phyloP scores from a whole-genome alignment of 2,329 filamentous ascomycete species.

The Ascomycota sp. region DNA sequence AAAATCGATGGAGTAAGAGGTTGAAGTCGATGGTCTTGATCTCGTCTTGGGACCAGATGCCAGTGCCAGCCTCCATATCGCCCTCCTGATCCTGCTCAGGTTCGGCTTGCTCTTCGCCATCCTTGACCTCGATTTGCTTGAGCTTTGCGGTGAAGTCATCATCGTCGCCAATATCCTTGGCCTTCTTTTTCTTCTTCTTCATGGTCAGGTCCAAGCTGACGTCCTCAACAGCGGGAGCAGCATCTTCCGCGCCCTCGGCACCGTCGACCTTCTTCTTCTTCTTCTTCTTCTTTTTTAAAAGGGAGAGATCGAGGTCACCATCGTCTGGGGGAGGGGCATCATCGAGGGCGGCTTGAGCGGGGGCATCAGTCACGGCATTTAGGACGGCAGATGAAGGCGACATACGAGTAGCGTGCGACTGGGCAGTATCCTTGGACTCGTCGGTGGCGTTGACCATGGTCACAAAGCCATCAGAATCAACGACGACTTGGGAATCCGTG shows the following conservation, averaged over 20 bases:
- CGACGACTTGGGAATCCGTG: constrained; percentile 68
- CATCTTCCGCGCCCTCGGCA: constrained; percentile 24
- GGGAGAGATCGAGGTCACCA: constrained; percentile 32
- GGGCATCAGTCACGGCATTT: constrained; percentile 30
- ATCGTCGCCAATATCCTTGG: constrained; percentile 40
- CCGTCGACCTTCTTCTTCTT: constrained; percentile 18
- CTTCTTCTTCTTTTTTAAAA: constrained; percentile 78
- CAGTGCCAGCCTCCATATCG: constrained; percentile 72
- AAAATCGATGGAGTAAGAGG: constrained; percentile 78
- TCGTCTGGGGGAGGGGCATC: constrained; percentile 28
- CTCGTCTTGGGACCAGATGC: constrained; percentile 74
- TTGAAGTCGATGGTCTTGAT: constrained; percentile 64
- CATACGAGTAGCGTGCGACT: constrained; percentile 57
- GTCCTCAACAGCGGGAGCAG: constrained; percentile 30
- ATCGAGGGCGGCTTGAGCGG: constrained; percentile 21
- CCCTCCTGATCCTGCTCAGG: constrained; percentile 38
- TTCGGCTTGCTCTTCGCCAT: constrained; percentile 35
- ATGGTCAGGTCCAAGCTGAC: constrained; percentile 37
- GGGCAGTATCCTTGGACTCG: constrained; percentile 61
- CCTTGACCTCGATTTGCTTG: constrained; percentile 43
- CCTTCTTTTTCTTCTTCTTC: constrained; percentile 58
- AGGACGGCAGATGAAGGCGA: constrained; percentile 35
- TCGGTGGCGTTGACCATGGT: constrained; percentile 53
- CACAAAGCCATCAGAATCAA: constrained; percentile 76
- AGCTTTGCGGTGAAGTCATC: constrained; percentile 41